Base-by-base conservation (phyloP, 2,329 filamentous ascomycete genomes). In the Colletotrichum melonis region DNA sequence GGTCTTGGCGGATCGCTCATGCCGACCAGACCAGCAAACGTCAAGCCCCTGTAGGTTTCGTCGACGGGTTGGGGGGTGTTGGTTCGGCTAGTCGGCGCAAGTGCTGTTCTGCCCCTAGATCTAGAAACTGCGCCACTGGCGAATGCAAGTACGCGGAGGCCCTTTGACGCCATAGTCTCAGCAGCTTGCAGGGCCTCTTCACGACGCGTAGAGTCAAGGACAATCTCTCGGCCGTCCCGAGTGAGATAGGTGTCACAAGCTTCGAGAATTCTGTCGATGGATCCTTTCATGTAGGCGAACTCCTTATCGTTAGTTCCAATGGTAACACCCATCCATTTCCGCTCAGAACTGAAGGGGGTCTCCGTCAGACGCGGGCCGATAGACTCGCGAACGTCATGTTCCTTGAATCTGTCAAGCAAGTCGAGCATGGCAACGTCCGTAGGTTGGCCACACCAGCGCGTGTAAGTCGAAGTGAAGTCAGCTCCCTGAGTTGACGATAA, bases 251-350 rank as follows among this genome's bases (percentile, higher is more conserved):
- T 97, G 82, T 98, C 95, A 79, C 96, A 99, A 63, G 94, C 91
- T 69, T 91, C 91, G 6, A 99, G 85, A 26, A 99, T 90, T 81
- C 92, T 93, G 82, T 99, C 97, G 54, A 98, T 88, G 42, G 97
- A 94, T 38, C 97, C 97, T 81, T 99, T 99, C 85, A 98, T 94
- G 81, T 98, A 99, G 0, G 95, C 95, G 76, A 95, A 92, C 78
- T 97, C 94, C 74, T 92, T 91, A 35, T 86, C 84, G 60, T 90
- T 88, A 26, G 87, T 86, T 56, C 91, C 91, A 77, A 98, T 94
- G 2, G 95, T 93, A 32, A 98, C 95, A 42, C 97, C 97, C 97
- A 99, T 99, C 96, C 96, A 99, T 83, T 99, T 99, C 70, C 96
- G 91, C 80, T 98, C 95, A 1, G 97, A 99, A 81, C 96, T 98